phyloP scores from a whole-genome alignment of 805 yeast genomes.

The Scheffersomyces ergatensis region DNA sequence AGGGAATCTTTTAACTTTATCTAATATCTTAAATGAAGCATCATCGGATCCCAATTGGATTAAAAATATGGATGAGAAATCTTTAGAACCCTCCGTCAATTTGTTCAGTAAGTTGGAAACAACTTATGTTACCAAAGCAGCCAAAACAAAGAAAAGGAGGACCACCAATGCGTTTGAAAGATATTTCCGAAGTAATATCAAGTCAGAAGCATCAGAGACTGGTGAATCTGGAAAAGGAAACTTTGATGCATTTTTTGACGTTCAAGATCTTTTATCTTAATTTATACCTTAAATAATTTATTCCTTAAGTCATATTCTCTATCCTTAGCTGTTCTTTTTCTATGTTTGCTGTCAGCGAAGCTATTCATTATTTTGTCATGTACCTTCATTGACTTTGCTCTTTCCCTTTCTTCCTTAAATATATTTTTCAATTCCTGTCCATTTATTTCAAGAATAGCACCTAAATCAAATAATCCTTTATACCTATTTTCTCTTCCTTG shows the following conservation, averaged over 20 bases:
- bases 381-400: conserved; percentile 27
- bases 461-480: conserved; percentile 34
- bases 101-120: conserved; percentile 13
- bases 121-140: conserved; percentile 20
- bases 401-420: conserved; percentile 24
- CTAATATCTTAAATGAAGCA: conserved; percentile 19
- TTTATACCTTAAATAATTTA: conserved; percentile 31
- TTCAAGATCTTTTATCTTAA: conserved; percentile 5
- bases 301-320: conserved; percentile 39
- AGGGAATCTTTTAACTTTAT: conserved; percentile 31
- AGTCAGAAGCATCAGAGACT: not conserved
- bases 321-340: conserved; percentile 44
- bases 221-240: conserved; percentile 4
- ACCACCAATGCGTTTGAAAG: too few relatives aligned
- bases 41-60: conserved; percentile 1
- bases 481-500: conserved; percentile 45
- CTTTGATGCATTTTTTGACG: conserved; percentile 8
- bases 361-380: conserved; percentile 27
- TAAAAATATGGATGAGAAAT: not conserved
- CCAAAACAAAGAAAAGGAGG: conserved; percentile 11
- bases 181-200: too few relatives aligned
- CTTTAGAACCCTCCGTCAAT: too few relatives aligned
- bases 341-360: conserved; percentile 35
- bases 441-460: conserved; percentile 28
- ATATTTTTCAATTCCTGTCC: conserved; percentile 20